Percentiles rank a stretch among this genome's conserved stretches.
These are phyloP conservation scores for Cutaneotrichosporon dermatis DNA, from an alignment of 1,284 basidiomycete species.

Conservation along the genomic window DNA sequence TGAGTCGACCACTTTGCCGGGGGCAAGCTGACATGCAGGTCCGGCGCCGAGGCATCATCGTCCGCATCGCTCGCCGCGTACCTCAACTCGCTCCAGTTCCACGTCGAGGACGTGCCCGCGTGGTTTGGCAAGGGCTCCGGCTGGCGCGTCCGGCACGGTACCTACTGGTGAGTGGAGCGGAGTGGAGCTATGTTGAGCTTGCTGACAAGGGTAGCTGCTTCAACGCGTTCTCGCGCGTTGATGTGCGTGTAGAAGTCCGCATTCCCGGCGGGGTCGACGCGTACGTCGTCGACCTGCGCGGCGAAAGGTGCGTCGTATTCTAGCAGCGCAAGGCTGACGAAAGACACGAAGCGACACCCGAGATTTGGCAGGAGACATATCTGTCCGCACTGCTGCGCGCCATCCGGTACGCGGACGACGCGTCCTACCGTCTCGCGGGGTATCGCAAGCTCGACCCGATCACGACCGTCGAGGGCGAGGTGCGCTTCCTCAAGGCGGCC, in stretches of 20 bases:
- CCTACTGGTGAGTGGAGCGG: conserved; percentile 65
- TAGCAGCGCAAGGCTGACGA: not conserved
- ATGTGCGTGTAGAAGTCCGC: conserved; percentile 95
- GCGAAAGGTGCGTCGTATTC: conserved; percentile 67
- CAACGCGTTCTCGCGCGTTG: conserved; percentile 95
- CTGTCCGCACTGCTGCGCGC: conserved; percentile 86
- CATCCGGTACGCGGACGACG: conserved; percentile 92
- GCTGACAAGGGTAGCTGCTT: conserved; percentile 64
- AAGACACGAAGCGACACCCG: conserved; percentile 85
- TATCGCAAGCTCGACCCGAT: conserved; percentile 96
- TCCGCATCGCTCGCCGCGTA: conserved; percentile 96
- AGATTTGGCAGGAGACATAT: conserved; percentile 97
- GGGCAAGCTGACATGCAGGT: conserved; percentile 51
- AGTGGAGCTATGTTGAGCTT: too few species aligned
- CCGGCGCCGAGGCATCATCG: conserved; percentile 94
- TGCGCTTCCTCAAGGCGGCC: conserved; percentile 84
- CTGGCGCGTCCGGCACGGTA: conserved; percentile 93
- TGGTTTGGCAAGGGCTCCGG: conserved; percentile 84
- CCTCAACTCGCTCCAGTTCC: conserved; percentile 94
- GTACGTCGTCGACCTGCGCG: conserved; percentile 88
- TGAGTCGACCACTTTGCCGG: conserved; percentile 9
- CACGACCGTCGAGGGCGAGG: conserved; percentile 78
- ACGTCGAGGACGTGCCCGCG: conserved; percentile 81
- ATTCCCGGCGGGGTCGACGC: conserved; percentile 96
- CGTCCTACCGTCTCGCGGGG: conserved; percentile 83